Evolutionary conservation across 1,139 yeast genomes (phyloP).

Genomic region (Blastobotrys buckinghamii): DNA sequence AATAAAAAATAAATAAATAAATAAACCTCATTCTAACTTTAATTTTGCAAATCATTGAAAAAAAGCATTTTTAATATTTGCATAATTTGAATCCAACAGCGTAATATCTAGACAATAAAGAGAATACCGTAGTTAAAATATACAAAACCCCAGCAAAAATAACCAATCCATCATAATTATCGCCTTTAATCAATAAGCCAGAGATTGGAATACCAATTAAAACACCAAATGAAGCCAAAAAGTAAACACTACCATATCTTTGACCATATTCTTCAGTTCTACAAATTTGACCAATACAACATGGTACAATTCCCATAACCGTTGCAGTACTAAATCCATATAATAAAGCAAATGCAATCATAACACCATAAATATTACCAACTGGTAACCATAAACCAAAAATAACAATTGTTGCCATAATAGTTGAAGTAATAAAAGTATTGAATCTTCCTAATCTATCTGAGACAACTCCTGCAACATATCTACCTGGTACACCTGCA

Average conservation of each 20-base stretch:
- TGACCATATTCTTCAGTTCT: conserved; percentile 45
- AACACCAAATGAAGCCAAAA: conserved; percentile 41
- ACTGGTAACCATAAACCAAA: conserved; percentile 51
- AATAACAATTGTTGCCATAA: conserved; percentile 37
- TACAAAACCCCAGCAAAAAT: conserved; percentile 37
- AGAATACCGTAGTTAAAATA: conserved; percentile 29
- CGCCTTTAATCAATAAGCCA: conserved; percentile 42
- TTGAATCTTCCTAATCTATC: conserved; percentile 58
- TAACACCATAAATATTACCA: conserved; percentile 36
- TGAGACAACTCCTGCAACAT: conserved; percentile 47
- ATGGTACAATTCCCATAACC: conserved; percentile 44
- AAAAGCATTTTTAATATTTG: conserved; percentile 4
- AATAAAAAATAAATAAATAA: too few relatives aligned
- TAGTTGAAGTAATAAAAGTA: conserved; percentile 41
- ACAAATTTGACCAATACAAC: conserved; percentile 47
- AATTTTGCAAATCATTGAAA: neutral
- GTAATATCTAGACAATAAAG: conserved; percentile 33
- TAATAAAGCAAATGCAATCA: conserved; percentile 43
- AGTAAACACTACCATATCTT: conserved; percentile 44
- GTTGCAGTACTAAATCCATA: conserved; percentile 52
- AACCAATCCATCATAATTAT: conserved; percentile 37
- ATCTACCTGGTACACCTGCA: conserved; percentile 54
- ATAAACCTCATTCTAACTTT: too few relatives aligned
- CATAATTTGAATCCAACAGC: conserved; percentile 34
- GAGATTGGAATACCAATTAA: conserved; percentile 47